Evolutionary conservation across 1,139 yeast species (phyloP).

Genomic region (Lodderomyces beijingensis): DNA sequence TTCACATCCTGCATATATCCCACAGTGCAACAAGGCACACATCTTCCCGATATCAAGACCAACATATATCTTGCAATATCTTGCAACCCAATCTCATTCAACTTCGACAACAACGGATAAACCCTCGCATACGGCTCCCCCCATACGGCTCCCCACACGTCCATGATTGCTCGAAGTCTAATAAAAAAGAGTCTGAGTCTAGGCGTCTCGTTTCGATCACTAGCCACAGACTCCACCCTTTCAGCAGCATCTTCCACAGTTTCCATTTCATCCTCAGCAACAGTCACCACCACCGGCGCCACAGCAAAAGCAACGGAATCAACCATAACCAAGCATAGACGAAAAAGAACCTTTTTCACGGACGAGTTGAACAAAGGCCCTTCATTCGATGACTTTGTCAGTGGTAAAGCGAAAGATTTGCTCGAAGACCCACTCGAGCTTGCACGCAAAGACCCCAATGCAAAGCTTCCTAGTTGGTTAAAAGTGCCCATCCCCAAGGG

Average conservation of each 20-base stretch:
- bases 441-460: constrained; percentile 54
- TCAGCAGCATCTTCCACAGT: constrained; percentile 1
- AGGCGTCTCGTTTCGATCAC: constrained; percentile 1
- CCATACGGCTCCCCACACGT: no score
- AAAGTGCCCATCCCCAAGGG: constrained; percentile 96
- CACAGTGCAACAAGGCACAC: no score
- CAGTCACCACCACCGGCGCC: constrained; percentile 2
- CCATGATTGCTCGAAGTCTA: no score
- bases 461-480: constrained; percentile 87
- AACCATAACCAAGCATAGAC: constrained; percentile 15
- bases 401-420: constrained; percentile 70
- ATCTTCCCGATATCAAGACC: no score
- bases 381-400: constrained; percentile 84
- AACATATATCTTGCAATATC: no score
- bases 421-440: constrained; percentile 65
- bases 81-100: no score
- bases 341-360: constrained; percentile 60
- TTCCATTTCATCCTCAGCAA: constrained; percentile 2
- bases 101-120: no score
- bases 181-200: no score
- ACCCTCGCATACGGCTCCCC: no score
- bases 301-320: constrained; percentile 6
- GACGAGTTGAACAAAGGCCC: constrained; percentile 83
- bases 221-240: constrained; percentile 4
- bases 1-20: no score